phyloP scores from a whole-genome alignment of 148 eudicot species.

The Rhododendron mucronatum region DNA sequence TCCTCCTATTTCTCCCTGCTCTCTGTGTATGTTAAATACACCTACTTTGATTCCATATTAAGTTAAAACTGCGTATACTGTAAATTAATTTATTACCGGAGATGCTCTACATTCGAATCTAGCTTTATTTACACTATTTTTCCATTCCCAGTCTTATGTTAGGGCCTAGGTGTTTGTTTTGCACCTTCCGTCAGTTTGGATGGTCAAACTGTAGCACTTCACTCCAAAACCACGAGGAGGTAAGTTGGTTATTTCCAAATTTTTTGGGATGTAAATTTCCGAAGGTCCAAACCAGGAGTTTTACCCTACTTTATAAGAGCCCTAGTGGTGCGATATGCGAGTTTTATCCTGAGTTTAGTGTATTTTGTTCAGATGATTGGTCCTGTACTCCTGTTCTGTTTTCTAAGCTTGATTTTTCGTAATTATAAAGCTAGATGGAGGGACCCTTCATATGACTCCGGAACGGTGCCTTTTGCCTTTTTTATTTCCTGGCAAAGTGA shows the following conservation, averaged over 20 bases:
- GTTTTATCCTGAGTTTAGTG: not conserved
- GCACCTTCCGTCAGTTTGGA: not conserved
- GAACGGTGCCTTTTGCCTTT: constrained; percentile 44
- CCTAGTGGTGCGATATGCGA: not conserved
- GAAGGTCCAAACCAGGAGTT: not conserved
- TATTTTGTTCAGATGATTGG: not conserved
- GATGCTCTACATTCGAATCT: too few species aligned
- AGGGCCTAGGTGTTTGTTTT: not conserved
- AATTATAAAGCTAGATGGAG: constrained; percentile 55
- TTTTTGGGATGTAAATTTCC: not conserved
- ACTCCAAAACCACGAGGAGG: not conserved
- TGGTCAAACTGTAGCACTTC: not conserved
- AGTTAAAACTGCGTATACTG: too few species aligned
- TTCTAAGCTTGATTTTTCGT: not conserved
- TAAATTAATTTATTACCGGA: too few species aligned
- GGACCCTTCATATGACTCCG: constrained; percentile 41
- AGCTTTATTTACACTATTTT: too few species aligned
- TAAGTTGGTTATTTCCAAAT: not conserved
- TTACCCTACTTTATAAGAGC: not conserved
- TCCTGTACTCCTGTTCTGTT: not conserved
- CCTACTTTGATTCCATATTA: not conserved
- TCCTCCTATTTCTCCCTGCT: not conserved
- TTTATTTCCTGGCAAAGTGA: constrained; percentile 45
- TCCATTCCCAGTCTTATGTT: not conserved
- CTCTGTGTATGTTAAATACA: not conserved